phyloP scores from a whole-genome alignment of 352 stramenopile genomes.

The Globisporangium lucens region DNA sequence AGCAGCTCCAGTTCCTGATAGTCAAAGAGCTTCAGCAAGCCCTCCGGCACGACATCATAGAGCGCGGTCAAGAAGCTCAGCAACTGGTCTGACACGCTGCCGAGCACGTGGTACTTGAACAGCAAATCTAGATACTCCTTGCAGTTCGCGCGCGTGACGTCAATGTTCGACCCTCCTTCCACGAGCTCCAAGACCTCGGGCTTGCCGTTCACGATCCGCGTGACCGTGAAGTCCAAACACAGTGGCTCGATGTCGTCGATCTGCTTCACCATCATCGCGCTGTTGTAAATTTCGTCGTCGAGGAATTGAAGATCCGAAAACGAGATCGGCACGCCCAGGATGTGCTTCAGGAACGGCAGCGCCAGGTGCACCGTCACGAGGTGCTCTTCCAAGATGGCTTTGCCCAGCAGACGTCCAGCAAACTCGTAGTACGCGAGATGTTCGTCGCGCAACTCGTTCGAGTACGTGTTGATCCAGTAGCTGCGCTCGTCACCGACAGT shows the following conservation, averaged over 20 bases:
- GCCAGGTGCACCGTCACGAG: conserved; percentile 75
- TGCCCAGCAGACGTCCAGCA: conserved; percentile 77
- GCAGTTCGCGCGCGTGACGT: conserved; percentile 96
- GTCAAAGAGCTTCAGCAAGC: conserved; percentile 96
- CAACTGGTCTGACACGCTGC: conserved; percentile 90
- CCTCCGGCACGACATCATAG: conserved; percentile 96
- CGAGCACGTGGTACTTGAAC: conserved; percentile 96
- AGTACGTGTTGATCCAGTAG: conserved; percentile 87
- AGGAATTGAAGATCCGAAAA: conserved; percentile 90
- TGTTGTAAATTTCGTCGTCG: conserved; percentile 82
- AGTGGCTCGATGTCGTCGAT: conserved; percentile 73
- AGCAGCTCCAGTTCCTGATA: conserved; percentile 98
- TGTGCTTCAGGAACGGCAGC: conserved; percentile 86
- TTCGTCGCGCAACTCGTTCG: conserved; percentile 39
- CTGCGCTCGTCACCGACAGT: conserved; percentile 70
- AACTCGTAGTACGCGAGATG: conserved; percentile 84
- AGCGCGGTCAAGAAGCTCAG: conserved; percentile 88
- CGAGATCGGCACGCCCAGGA: conserved; percentile 82
- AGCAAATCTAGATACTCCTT: conserved; percentile 91
- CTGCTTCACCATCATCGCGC: conserved; percentile 61
- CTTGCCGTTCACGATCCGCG: conserved; percentile 58
- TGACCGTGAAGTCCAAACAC: conserved; percentile 80
- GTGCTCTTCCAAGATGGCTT: conserved; percentile 85
- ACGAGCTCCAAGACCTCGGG: conserved; percentile 88
- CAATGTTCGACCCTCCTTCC: conserved; percentile 82